Evolutionary conservation across 495 filamentous ascomycete genomes (phyloP).

Genomic region (Penicillium samsonianum): DNA sequence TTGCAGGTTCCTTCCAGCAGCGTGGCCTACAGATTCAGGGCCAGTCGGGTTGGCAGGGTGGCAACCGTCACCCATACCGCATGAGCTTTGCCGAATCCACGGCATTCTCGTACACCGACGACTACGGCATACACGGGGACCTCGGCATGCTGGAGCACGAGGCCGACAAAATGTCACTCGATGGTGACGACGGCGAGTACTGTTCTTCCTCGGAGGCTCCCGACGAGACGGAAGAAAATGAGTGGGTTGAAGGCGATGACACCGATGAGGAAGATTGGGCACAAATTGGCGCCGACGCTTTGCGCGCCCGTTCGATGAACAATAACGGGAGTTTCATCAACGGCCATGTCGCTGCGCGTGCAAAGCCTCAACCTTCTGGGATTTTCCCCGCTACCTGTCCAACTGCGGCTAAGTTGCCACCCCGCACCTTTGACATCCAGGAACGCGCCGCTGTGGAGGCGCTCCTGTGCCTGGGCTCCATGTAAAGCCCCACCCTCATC

Average conservation of each 20-base stretch:
- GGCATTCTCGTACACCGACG: conserved; percentile 72
- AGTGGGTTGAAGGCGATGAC: conserved; percentile 72
- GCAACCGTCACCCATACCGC: conserved; percentile 47
- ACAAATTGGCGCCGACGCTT: conserved; percentile 79
- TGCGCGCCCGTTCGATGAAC: conserved; percentile 70
- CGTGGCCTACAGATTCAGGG: conserved; percentile 65
- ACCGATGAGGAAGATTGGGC: conserved; percentile 99
- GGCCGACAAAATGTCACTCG: conserved; percentile 95
- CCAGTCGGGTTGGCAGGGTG: conserved; percentile 43
- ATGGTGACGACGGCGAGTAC: conserved; percentile 66
- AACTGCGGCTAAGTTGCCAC: conserved; percentile 41
- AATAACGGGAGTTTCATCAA: conserved; percentile 37
- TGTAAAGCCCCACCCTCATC: conserved; percentile 59
- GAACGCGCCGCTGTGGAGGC: conserved; percentile 86
- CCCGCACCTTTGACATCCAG: conserved; percentile 42
- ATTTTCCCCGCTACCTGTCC: conserved; percentile 39
- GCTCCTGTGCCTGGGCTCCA: conserved; percentile 79
- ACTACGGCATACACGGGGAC: conserved; percentile 53
- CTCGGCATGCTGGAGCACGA: conserved; percentile 77
- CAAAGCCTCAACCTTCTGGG: conserved; percentile 44
- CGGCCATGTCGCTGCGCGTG: conserved; percentile 19
- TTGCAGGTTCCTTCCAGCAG: conserved; percentile 52
- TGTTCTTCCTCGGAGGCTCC: conserved; percentile 74
- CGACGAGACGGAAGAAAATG: conserved; percentile 62
- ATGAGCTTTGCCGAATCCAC: conserved; percentile 70